A percentile compares a stretch with the other conserved stretches of the same genome.
Conservation (phyloP, 371 early-diverging fungal genomes). For the Batrachochytrium dendrobatidis region DNA sequence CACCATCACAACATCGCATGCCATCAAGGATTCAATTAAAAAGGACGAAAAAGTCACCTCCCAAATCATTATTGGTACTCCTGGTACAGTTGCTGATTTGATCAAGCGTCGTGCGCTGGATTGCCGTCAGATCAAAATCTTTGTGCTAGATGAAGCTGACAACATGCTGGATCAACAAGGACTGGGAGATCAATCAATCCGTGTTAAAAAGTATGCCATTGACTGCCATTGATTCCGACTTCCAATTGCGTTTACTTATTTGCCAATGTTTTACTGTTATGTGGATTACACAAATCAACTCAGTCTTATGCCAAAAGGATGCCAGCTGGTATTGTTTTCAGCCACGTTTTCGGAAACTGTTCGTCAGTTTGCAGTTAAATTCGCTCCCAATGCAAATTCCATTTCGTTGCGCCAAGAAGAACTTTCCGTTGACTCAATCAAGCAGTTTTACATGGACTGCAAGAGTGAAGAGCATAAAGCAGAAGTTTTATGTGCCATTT, state of each 20-base stretch:
- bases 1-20: constrained; percentile 59
- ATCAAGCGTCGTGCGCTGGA: constrained; percentile 56
- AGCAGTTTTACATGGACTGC: constrained; percentile 96
- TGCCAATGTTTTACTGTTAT: constrained; percentile 3
- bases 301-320: constrained; percentile 52
- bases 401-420: constrained; percentile 83
- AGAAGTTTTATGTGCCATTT: constrained; percentile 75
- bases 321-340: constrained; percentile 89
- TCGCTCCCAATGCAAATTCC: constrained; percentile 79
- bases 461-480: constrained; percentile 68
- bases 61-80: constrained; percentile 92
- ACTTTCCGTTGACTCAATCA: constrained; percentile 89
- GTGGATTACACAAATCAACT: constrained; percentile 4
- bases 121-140: constrained; percentile 54
- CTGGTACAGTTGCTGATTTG: constrained; percentile 81
- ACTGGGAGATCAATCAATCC: constrained; percentile 71
- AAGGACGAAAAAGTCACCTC: constrained; percentile 52
- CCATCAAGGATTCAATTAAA: constrained; percentile 61
- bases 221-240: no score
- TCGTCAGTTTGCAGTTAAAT: constrained; percentile 63
- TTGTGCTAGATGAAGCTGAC: constrained; percentile 93
- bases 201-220: constrained; percentile 64
- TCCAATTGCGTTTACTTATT: no score
- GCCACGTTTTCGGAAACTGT: constrained; percentile 91
- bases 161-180: constrained; percentile 88